A percentile compares a stretch with the other conserved stretches of the same genome.
These are phyloP conservation scores for Ceratocystis diversiconidia DNA, from an alignment of 2,329 filamentous ascomycete genomes.

Conservation along the genomic window DNA sequence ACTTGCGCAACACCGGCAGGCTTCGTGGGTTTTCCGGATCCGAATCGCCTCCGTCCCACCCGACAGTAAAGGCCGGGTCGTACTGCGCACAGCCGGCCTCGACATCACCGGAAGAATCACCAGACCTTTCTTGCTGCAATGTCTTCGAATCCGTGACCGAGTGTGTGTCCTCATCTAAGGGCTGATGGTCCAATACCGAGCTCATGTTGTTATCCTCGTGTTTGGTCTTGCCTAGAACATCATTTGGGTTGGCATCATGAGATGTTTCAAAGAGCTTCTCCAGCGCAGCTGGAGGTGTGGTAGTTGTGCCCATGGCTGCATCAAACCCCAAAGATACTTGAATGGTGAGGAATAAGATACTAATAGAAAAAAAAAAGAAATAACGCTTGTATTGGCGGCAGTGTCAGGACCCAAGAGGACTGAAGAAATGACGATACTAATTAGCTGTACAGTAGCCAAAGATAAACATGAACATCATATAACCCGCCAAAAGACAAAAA, in stretches of 20 bases:
- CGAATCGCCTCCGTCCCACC: constrained; percentile 55
- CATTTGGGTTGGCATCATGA: not conserved
- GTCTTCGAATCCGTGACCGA: not conserved
- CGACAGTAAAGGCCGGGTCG: constrained; percentile 44
- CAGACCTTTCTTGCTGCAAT: constrained; percentile 24
- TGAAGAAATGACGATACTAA: not conserved
- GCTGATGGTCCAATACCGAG: not conserved
- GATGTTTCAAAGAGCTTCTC: not conserved
- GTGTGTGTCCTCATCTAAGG: not conserved
- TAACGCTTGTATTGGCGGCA: not conserved
- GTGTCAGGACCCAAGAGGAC: not conserved
- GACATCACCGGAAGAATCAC: constrained; percentile 29
- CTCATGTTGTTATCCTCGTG: not conserved
- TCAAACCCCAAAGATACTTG: not conserved
- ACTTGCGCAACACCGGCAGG: constrained; percentile 52
- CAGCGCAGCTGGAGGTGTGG: not conserved
- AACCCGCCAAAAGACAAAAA: not conserved
- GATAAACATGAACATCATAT: not conserved
- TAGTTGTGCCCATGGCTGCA: not conserved
- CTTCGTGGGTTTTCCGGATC: constrained; percentile 65
- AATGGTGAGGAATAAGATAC: not conserved
- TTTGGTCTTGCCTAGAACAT: not conserved
- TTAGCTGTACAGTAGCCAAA: not conserved
- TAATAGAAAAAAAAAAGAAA: not conserved
- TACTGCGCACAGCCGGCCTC: not conserved